Conservation (phyloP, 306 rosid species). For the Vicia villosa region DNA sequence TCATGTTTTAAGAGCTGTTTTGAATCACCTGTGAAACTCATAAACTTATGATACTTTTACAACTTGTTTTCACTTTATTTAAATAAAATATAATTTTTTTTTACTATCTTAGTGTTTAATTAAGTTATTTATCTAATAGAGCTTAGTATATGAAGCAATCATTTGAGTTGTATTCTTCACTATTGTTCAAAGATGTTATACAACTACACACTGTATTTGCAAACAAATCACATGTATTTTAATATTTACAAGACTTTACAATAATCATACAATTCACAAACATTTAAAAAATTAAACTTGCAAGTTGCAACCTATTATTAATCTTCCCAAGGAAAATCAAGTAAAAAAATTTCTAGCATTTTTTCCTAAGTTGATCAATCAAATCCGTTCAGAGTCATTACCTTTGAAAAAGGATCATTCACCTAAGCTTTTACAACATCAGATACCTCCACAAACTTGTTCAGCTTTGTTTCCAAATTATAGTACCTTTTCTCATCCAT, state of each 20-base stretch:
- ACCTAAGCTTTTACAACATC: slow-evolving; percentile 58
- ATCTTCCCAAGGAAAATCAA: no score
- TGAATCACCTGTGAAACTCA: no score
- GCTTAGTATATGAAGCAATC: neutral
- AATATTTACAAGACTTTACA: slow-evolving; percentile 23
- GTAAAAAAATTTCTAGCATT: no score
- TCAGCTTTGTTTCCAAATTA: slow-evolving; percentile 51
- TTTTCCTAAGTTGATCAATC: no score
- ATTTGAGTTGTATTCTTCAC: neutral
- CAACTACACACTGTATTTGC: neutral
- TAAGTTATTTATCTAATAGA: no score
- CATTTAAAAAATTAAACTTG: neutral
- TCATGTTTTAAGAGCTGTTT: no score
- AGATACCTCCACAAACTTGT: slow-evolving; percentile 45
- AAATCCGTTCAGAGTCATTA: slow-evolving; percentile 51
- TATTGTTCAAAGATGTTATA: neutral
- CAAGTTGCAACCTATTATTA: neutral
- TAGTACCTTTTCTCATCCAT: no score
- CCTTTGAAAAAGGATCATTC: slow-evolving; percentile 57
- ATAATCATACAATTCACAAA: neutral
- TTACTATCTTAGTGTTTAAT: no score
- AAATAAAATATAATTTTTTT: no score
- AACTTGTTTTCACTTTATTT: no score
- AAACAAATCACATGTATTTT: neutral
- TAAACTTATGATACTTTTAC: no score